These are phyloP conservation scores for Tulasnella sp. DNA, from an alignment of 768 basidiomycete species.

Conservation along the genomic window DNA sequence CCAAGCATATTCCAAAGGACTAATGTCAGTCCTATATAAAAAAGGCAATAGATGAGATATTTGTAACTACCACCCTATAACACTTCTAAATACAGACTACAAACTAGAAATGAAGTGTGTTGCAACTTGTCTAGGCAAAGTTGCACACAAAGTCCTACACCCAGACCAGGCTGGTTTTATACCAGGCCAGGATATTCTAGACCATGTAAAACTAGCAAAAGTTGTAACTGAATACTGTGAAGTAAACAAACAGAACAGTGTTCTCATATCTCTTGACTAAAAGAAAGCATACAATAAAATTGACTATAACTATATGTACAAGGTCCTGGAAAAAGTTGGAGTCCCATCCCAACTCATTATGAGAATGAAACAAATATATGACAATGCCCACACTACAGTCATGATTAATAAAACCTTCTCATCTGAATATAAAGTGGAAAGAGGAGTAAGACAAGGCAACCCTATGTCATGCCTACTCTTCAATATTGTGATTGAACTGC, in stretches of 20 bases:
- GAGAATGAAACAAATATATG: not conserved
- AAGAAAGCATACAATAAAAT: slow-evolving; percentile 16
- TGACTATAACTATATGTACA: slow-evolving; percentile 8
- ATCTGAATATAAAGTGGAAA: not conserved
- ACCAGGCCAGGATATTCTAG: slow-evolving; percentile 10
- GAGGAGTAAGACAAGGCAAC: slow-evolving; percentile 16
- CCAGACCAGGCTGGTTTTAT: slow-evolving; percentile 11
- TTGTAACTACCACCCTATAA: slow-evolving; percentile 9
- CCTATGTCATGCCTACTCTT: slow-evolving; percentile 16
- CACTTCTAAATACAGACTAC: slow-evolving; percentile 10
- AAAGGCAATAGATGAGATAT: slow-evolving; percentile 5
- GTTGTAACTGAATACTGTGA: slow-evolving; percentile 8
- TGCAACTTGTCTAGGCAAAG: not conserved
- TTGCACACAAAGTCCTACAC: not conserved
- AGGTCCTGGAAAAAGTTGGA: not conserved
- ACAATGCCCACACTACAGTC: slow-evolving; percentile 1
- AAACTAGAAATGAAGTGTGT: slow-evolving; percentile 3
- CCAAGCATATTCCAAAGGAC: not conserved
- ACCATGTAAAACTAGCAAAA: slow-evolving; percentile 13
- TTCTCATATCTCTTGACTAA: slow-evolving; percentile 5
- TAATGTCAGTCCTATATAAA: slow-evolving; percentile 4
- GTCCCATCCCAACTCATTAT: not conserved
- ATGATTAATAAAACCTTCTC: not conserved
- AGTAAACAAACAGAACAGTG: slow-evolving; percentile 1
- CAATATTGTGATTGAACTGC: slow-evolving; percentile 3